Percentiles rank a stretch among this genome's conserved stretches.
These are phyloP conservation scores for Aureobasidium subglaciale DNA, from an alignment of 2,329 filamentous ascomycete genomes.

Conservation along the genomic window DNA sequence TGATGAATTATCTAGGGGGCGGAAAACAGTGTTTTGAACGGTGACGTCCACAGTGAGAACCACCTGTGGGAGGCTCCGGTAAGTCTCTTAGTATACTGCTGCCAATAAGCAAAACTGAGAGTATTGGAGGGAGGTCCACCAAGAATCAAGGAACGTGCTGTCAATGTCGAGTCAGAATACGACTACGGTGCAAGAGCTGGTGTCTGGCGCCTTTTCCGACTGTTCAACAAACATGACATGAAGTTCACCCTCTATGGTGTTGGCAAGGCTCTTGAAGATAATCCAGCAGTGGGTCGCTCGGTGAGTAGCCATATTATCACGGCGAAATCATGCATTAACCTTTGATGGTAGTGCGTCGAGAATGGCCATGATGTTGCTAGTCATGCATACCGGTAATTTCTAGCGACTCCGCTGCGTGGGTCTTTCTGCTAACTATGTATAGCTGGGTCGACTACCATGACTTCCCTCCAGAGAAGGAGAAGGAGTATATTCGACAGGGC, in stretches of 20 bases:
- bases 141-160: constrained; percentile 26
- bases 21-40: constrained; percentile 33
- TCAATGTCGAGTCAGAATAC: constrained; percentile 44
- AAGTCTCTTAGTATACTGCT: too few relatives aligned
- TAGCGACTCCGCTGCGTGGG: background rate
- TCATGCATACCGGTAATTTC: constrained; percentile 30
- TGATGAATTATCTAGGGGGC: constrained; percentile 25
- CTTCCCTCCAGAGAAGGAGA: constrained; percentile 40
- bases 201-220: constrained; percentile 44
- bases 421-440: constrained; percentile 23
- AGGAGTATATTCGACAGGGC: constrained; percentile 40
- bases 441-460: constrained; percentile 47
- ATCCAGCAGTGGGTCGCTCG: constrained; percentile 41
- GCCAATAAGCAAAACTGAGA: too few relatives aligned
- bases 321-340: too few relatives aligned
- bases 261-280: constrained; percentile 41
- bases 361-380: constrained; percentile 45
- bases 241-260: constrained; percentile 48
- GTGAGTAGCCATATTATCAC: too few relatives aligned
- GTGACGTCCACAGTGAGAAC: constrained; percentile 34
- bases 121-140: background rate
- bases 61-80: constrained; percentile 32
- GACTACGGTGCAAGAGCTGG: constrained; percentile 46
- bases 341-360: too few relatives aligned
- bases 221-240: constrained; percentile 44